Evolutionary conservation across 2,329 filamentous ascomycete species (phyloP), one percentile per base, ranked within the genome.

Genomic region (Paracoccidioides brasiliensis): DNA sequence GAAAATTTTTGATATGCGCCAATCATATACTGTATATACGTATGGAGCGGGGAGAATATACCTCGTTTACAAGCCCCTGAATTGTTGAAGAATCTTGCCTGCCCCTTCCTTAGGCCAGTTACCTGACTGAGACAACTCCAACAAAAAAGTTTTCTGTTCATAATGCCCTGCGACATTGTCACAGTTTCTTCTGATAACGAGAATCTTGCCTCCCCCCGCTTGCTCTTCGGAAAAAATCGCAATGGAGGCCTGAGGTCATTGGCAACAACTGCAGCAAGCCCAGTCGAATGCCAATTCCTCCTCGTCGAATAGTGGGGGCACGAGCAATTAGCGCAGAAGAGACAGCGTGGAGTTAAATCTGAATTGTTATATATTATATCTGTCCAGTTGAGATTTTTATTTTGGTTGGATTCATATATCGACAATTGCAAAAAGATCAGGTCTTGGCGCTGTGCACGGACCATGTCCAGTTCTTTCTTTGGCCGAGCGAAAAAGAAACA

Each of bases 111-210:
- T 49, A 62, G 60, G 51, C 48, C 53, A 53, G 67, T 55, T 48
- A 66, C 66, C 56, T 67, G 69, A 53, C 66, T 64, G 58, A 70
- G 59, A 53, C 62, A 58, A 55, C 63, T 67, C 60, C 69, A 66
- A 61, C 64, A 67, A 59, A 71, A 64, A 55, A 73, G 69, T 55
- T 71, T 62, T 59, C 68, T 68, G 56, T 68, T 64, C 60, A 71
- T 63, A 57, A 64, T 62, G 59, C 63, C 62, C 60, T 70, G 70
- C 56, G 71, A 70, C 72, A 75, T 73, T 56, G 44, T 64, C 37
- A 30, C 22, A 15, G n/a, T 3, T 28, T 28, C 30, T 15, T 14
- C 15, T 22, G 22, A 22, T 22, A 5, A 28, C n/a, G 48, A n/a
- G 33, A 10, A n/a, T 3, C 5, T 28, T 12, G n/a, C 15, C n/a